Evolutionary conservation across 345 rosid species (phyloP).

Genomic region (thale cress (Arabidopsis thaliana)): DNA sequence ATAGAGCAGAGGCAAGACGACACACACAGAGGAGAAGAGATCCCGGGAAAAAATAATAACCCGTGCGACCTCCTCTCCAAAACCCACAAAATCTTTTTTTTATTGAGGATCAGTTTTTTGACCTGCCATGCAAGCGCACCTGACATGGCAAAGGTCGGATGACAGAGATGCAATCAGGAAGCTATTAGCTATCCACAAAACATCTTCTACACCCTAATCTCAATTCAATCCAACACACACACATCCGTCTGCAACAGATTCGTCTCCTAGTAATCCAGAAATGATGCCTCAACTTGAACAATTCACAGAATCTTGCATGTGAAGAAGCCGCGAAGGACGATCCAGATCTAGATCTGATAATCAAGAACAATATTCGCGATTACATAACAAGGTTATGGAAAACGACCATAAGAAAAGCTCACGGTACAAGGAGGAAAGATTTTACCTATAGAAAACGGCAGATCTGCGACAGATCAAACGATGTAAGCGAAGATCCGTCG

Average conservation of each 20-base stretch:
- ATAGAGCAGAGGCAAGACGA: conserved; percentile 16
- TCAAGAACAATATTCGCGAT: neutral
- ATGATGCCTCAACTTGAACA: neutral
- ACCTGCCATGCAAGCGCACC: conserved; percentile 99
- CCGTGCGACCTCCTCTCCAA: conserved; percentile 87
- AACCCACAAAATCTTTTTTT: conserved; percentile 46
- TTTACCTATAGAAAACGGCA: neutral
- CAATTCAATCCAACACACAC: conserved; percentile 7
- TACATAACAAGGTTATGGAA: neutral
- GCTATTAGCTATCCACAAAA: conserved; percentile 38
- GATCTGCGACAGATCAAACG: conserved; percentile 20
- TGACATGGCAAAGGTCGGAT: conserved; percentile 88
- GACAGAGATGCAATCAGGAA: conserved; percentile 60
- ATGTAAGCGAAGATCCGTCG: neutral
- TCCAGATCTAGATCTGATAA: neutral
- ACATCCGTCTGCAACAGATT: accelerated
- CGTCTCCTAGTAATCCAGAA: neutral
- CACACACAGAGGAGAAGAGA: conserved; percentile 55
- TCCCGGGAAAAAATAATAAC: conserved; percentile 60
- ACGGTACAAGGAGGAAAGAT: neutral
- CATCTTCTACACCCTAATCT: conserved; percentile 54
- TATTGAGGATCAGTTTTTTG: conserved; percentile 52
- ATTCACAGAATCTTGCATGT: neutral
- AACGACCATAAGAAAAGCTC: too few relatives aligned
- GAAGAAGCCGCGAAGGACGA: neutral